phyloP scores from a whole-genome alignment of 768 basidiomycete species.

The Pulveroboletus frians region DNA sequence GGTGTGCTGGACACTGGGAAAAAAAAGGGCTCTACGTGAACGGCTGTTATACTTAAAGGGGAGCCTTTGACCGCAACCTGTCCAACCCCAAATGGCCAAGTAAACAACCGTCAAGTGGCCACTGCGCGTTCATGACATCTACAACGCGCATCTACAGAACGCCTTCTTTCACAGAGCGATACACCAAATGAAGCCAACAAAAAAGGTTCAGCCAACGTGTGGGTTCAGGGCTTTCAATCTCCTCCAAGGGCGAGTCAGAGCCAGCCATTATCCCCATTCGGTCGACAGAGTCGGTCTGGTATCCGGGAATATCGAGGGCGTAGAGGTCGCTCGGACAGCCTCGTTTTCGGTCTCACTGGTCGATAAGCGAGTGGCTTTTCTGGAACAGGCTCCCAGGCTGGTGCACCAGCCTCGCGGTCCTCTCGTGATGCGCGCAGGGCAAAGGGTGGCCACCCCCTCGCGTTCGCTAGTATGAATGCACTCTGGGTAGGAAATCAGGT shows the following conservation, averaged over 20 bases:
- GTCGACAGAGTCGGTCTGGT: slow-evolving; percentile 41
- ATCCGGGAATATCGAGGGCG: slow-evolving; percentile 40
- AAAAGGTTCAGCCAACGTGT: background rate
- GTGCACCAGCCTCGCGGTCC: background rate
- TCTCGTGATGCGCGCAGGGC: background rate
- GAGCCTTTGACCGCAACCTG: background rate
- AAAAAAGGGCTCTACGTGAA: background rate
- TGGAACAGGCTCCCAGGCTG: background rate
- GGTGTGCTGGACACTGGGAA: background rate
- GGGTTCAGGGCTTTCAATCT: slow-evolving; percentile 7
- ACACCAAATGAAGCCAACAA: background rate
- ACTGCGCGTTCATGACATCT: background rate
- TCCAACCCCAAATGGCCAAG: slow-evolving; percentile 5
- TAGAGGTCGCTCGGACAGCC: slow-evolving; percentile 6
- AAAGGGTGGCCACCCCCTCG: slow-evolving; percentile 17
- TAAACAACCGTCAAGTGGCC: slow-evolving; percentile 21
- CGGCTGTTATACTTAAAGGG: background rate
- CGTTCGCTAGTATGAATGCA: slow-evolving; percentile 31
- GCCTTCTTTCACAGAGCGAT: too few relatives aligned
- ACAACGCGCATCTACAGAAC: too few relatives aligned
- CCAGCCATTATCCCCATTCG: slow-evolving; percentile 14
- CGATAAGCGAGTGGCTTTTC: slow-evolving; percentile 3
- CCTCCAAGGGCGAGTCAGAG: slow-evolving; percentile 6
- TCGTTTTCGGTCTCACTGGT: background rate
- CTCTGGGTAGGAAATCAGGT: slow-evolving; percentile 28